A percentile compares a stretch with the other conserved stretches of the same genome.
Conservation (phyloP, 148 eudicot genomes). For the Camellia granthamiana region DNA sequence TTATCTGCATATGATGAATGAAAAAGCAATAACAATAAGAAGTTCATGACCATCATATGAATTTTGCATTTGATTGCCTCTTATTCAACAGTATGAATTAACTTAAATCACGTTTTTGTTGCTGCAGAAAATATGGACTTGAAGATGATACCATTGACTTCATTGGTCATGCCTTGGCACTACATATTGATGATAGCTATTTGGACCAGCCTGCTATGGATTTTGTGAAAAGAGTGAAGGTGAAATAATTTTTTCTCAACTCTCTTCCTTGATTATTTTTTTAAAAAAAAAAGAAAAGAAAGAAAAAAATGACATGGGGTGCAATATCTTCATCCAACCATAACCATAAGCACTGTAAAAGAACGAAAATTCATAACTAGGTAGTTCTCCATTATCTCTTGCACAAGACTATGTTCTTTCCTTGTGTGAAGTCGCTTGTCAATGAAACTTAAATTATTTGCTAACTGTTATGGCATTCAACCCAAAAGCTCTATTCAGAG, state of each 20-base stretch:
- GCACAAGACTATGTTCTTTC: background rate
- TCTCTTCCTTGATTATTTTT: background rate
- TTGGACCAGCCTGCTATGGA: slow-evolving; percentile 71
- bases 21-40: background rate
- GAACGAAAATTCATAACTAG: too few species aligned
- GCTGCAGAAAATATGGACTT: slow-evolving; percentile 67
- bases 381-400: background rate
- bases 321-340: background rate
- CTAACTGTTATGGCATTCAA: slow-evolving; percentile 26
- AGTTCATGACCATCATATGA: background rate
- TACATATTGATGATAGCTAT: slow-evolving; percentile 55
- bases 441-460: background rate
- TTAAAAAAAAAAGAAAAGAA: too few species aligned
- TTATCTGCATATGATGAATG: background rate
- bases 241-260: slow-evolving; percentile 11
- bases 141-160: slow-evolving; percentile 84
- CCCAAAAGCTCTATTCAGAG: slow-evolving; percentile 56
- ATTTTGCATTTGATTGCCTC: background rate
- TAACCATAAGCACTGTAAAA: too few species aligned
- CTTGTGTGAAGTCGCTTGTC: background rate
- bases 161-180: slow-evolving; percentile 85
- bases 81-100: too few species aligned
- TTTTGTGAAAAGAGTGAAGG: slow-evolving; percentile 79
- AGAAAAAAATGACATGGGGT: too few species aligned
- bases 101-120: too few species aligned